Percentiles rank a stretch among this genome's conserved stretches.
These are phyloP conservation scores for Fraxinus platypoda DNA, from an alignment of 305 asterid genomes.

Conservation along the genomic window DNA sequence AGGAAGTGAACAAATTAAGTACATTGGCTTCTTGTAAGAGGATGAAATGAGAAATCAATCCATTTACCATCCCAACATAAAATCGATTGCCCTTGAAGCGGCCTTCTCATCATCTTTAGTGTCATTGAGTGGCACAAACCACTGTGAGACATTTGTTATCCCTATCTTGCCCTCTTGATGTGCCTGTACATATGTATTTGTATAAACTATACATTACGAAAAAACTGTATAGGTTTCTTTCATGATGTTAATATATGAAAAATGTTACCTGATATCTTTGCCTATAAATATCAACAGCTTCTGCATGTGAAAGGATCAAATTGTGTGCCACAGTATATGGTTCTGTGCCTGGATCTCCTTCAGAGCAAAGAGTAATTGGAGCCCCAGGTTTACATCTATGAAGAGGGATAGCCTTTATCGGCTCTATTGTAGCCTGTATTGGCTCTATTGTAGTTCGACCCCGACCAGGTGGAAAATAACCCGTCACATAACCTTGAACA, in stretches of 20 bases:
- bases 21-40: background rate
- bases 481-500: constrained; percentile 3
- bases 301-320: constrained; percentile 28
- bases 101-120: background rate
- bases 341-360: background rate
- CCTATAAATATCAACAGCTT: constrained; percentile 14
- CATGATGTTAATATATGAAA: background rate
- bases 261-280: constrained; percentile 10
- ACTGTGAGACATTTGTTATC: background rate
- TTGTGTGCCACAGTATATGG: constrained; percentile 20
- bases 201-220: background rate
- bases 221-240: background rate
- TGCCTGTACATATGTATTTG: background rate
- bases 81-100: background rate
- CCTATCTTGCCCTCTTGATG: background rate
- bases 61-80: constrained; percentile 4
- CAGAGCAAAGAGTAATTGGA: background rate
- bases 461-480: constrained; percentile 11
- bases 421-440: too few relatives aligned
- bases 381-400: background rate
- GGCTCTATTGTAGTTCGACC: background rate
- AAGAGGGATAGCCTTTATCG: background rate
- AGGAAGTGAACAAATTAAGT: background rate
- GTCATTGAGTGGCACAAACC: background rate
- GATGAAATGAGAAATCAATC: background rate